phyloP scores from a whole-genome alignment of 352 stramenopile species.

The Phytophthora pini region DNA sequence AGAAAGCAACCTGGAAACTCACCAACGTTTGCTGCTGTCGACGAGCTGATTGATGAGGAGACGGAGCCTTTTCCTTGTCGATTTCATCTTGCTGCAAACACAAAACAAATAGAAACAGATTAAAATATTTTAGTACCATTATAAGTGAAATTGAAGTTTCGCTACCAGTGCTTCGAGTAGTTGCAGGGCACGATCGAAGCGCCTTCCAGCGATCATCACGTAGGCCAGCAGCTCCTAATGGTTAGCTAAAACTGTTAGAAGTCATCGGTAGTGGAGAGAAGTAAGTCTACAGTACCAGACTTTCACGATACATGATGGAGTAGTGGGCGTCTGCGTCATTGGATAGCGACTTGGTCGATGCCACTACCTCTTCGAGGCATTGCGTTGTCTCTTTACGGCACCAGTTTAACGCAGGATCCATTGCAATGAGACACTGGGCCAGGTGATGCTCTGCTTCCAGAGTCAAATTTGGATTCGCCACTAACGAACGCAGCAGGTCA shows the following conservation, averaged over 20 bases:
- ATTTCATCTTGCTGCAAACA: slow-evolving; percentile 11
- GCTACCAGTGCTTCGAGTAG: slow-evolving; percentile 33
- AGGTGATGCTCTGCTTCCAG: slow-evolving; percentile 51
- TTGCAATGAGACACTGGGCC: slow-evolving; percentile 53
- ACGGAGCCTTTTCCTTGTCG: not conserved
- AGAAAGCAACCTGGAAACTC: slow-evolving; percentile 45
- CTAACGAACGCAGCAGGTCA: slow-evolving; percentile 34
- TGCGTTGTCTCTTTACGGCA: slow-evolving; percentile 27
- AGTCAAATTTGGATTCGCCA: slow-evolving; percentile 25
- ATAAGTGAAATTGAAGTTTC: not conserved
- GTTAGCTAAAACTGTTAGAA: not conserved
- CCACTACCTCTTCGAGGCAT: slow-evolving; percentile 45
- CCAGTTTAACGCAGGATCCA: slow-evolving; percentile 34
- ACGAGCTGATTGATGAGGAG: not conserved
- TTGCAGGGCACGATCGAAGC: slow-evolving; percentile 34
- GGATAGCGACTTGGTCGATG: slow-evolving; percentile 1
- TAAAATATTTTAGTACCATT: not conserved
- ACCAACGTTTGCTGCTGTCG: slow-evolving; percentile 28
- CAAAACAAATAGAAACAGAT: not conserved
- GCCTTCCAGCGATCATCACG: slow-evolving; percentile 32
- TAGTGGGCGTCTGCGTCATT: slow-evolving; percentile 23
- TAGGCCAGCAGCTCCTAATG: slow-evolving; percentile 57
- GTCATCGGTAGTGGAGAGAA: not conserved
- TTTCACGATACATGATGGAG: slow-evolving; percentile 34
- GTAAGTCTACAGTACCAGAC: slow-evolving; percentile 22